Base-by-base conservation (phyloP, 2,329 filamentous ascomycete genomes). In the Scorias spongiosa region DNA sequence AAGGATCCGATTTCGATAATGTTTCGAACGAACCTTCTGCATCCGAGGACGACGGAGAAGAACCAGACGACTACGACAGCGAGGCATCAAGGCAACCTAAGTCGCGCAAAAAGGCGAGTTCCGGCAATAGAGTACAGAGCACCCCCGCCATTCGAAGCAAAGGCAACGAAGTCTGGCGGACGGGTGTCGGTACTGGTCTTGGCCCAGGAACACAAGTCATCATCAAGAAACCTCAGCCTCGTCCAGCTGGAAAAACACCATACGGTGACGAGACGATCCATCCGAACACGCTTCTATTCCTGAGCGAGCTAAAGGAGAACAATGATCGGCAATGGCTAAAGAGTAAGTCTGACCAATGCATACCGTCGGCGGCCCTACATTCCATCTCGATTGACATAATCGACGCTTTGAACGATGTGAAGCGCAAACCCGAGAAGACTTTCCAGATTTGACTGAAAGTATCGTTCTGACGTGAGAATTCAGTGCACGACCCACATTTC, bases 401-500 rank as follows among this genome's bases (percentile, higher is more conserved):
- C 20, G 7, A 26, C 20, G 20, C 20, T 26, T 26, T 7, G 7
- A 26, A 26, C 7, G 20, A 4, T 26, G 20, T 26, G 20, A 26
- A 26, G 20, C 20, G 20, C 7, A 26, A 26, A 26, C 7, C 20
- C 20, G 7, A 4, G 20, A 26, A 26, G 20, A 7, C 20, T 26
- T 26, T 3, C 20, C 20, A 26, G 7, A 26, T 26, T 4, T 26
- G 7, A 26, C 20, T 26, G 20, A 26, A 7, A 26, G 20, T 3
- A 26, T 26, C 7, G 20, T 26, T 26, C 20, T 26, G 20, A 26
- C 20, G 4, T 26, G 7, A 4, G 20, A 3, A 26, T 36, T 9
- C 40, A 91, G 85, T 78, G 55, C 76, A 91, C 59, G 85, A 93
- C 60, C 71, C 72, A 39, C 83, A 93, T 54, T 93, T 84, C 59